Evolutionary conservation across 345 rosid species (phyloP).

Genomic region (Salix viminalis): DNA sequence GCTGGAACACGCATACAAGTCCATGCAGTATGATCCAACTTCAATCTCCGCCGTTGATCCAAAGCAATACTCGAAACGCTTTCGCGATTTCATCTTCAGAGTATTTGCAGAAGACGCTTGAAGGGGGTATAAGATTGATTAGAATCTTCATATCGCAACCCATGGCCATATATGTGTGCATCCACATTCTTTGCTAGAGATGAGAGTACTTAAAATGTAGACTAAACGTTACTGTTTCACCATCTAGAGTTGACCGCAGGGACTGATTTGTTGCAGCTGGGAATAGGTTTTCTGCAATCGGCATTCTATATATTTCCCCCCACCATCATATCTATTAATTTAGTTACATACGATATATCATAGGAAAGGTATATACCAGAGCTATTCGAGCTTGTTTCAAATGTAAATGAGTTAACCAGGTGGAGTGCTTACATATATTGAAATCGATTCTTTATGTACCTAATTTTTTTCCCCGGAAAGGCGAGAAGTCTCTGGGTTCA

Average conservation of each 20-base stretch:
- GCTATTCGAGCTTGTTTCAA: slow-evolving; percentile 17
- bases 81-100: slow-evolving; percentile 81
- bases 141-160: slow-evolving; percentile 16
- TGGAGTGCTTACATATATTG: not conserved
- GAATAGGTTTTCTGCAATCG: not conserved
- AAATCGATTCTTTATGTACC: slow-evolving; percentile 25
- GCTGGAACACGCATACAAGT: slow-evolving; percentile 97
- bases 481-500: not conserved
- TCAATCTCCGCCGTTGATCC: slow-evolving; percentile 99
- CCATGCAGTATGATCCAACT: slow-evolving; percentile 91
- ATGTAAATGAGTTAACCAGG: slow-evolving; percentile 32
- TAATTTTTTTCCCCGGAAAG: slow-evolving; percentile 1
- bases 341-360: slow-evolving; percentile 8
- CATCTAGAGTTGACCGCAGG: not conserved
- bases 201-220: slow-evolving; percentile 1
- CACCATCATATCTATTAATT: slow-evolving; percentile 19
- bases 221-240: not conserved
- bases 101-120: slow-evolving; percentile 75
- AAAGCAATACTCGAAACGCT: slow-evolving; percentile 82
- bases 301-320: not conserved
- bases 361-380: slow-evolving; percentile 14
- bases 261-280: slow-evolving; percentile 2
- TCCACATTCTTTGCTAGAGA: slow-evolving; percentile 13
- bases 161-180: slow-evolving; percentile 20
- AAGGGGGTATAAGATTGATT: slow-evolving; percentile 18